Percentiles rank a stretch among this genome's conserved stretches.
Evolutionary conservation across 169 alveolate genomes (phyloP).

Genomic region (Hepatocystis sp.): DNA sequence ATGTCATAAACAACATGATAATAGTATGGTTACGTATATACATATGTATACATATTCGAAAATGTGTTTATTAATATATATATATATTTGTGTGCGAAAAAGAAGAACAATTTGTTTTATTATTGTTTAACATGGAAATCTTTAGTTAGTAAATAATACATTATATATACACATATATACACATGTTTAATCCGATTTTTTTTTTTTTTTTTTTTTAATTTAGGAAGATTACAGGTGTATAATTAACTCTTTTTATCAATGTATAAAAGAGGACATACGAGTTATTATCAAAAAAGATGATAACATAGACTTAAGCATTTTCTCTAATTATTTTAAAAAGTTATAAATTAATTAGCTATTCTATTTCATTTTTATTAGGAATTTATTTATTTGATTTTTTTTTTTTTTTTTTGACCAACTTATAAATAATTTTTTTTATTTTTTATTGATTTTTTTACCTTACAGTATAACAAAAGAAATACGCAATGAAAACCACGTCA

Average conservation of each 20-base stretch:
- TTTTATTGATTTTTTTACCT: background rate
- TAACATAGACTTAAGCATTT: conserved; percentile 28
- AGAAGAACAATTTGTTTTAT: too few species aligned
- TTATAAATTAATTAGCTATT: conserved; percentile 15
- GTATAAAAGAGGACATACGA: conserved; percentile 60
- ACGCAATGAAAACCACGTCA: conserved; percentile 22
- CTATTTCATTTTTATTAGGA: background rate
- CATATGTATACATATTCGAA: too few species aligned
- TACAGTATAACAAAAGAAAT: conserved; percentile 65
- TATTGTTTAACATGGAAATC: too few species aligned
- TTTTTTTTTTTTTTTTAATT: background rate
- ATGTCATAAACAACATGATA: conserved; percentile 30
- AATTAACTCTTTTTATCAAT: conserved; percentile 39
- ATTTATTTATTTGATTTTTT: background rate
- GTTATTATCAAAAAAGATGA: conserved; percentile 18
- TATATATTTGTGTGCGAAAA: too few species aligned
- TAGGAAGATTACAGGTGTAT: conserved; percentile 65
- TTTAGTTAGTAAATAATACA: too few species aligned
- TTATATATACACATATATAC: too few species aligned
- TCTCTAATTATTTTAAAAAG: conserved; percentile 56
- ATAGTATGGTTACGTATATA: conserved; percentile 55
- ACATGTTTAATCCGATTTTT: background rate
- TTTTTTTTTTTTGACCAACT: conserved; percentile 1
- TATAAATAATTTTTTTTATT: conserved; percentile 19
- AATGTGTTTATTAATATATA: too few species aligned